phyloP scores from a whole-genome alignment of 768 basidiomycete species.

The Trametes cinnabarina region DNA sequence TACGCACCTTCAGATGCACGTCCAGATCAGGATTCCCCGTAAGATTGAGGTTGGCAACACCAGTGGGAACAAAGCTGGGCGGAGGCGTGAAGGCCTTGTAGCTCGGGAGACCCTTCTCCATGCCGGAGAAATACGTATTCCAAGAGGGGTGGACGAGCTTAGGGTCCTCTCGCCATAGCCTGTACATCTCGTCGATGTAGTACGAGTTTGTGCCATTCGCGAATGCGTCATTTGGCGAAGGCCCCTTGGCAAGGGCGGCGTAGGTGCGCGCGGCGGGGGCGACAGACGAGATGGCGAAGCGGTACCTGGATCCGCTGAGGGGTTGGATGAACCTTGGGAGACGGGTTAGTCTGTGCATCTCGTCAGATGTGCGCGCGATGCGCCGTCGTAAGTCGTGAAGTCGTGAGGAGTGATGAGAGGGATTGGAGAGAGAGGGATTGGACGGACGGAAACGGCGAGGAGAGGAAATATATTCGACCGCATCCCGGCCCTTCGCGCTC shows the following conservation, averaged over 20 bases:
- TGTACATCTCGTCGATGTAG: slow-evolving; percentile 98
- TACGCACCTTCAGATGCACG: slow-evolving; percentile 87
- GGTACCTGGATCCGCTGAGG: slow-evolving; percentile 8
- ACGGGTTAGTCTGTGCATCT: slow-evolving; percentile 11
- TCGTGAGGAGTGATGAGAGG: neutral
- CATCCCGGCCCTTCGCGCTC: neutral
- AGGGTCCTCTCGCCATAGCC: slow-evolving; percentile 85
- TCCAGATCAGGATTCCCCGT: slow-evolving; percentile 74
- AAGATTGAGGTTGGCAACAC: slow-evolving; percentile 55
- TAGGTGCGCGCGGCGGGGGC: slow-evolving; percentile 30
- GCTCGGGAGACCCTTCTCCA: slow-evolving; percentile 83
- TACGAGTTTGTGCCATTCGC: slow-evolving; percentile 96
- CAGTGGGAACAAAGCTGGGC: slow-evolving; percentile 71
- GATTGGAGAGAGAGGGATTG: neutral
- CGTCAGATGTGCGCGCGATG: neutral
- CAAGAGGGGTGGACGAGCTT: slow-evolving; percentile 90
- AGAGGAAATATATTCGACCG: slow-evolving; percentile 1
- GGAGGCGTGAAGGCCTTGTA: slow-evolving; percentile 82
- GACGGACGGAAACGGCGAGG: neutral
- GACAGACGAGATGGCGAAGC: slow-evolving; percentile 5
- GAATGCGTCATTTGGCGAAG: slow-evolving; percentile 80
- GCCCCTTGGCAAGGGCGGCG: slow-evolving; percentile 48
- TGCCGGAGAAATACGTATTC: slow-evolving; percentile 89
- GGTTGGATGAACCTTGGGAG: slow-evolving; percentile 10
- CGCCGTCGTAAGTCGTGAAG: slow-evolving; percentile 9